Evolutionary conservation across 495 filamentous ascomycete genomes (phyloP), one percentile per base, ranked within the genome.

Genomic region (Pseudomonodictys pantanalensis): DNA sequence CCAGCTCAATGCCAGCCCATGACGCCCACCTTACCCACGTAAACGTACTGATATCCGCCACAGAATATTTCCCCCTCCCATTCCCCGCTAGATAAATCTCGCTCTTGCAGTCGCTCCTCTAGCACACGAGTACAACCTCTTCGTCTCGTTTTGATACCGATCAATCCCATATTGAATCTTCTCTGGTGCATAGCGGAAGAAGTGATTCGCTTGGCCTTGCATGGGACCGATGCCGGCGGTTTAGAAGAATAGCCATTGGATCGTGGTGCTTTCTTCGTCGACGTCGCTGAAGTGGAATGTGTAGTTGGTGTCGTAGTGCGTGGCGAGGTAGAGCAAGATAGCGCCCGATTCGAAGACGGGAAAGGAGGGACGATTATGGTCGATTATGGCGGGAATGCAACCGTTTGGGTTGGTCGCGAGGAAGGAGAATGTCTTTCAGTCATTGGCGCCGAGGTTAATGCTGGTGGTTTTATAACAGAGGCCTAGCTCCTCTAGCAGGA

Each of bases 201-300:
- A 96, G 69, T 96, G 91, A 74, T 95, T 92, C 8, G 90, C 83
- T 68, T 95, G 87, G 10, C 87, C 89, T 70, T 95, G 90, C 90
- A 93, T 93, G 12, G 91, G 91, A 3, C 91, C 91, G 3, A 95
- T 75, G 23, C 90, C 90, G 2, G 87, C 86, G 68, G 87, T 73
- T 60, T 62, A 53, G 64, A 69, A 72, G 56, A 81, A 87, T 67
- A 88, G 71, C 89, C 90, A 96, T 71, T 78, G 87, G 69, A 81
- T 85, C 60, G 83, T 76, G 72, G 92, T 86, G 69, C 80, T 80
- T 67, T 95, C 89, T 26, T 82, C 77, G n/a, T 82, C 78, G 11
- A 85, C 89, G 7, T 73, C 71, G 1, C 89, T 88, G 71, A 88
- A 95, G 15, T 83, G 87, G 62, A 96, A 81, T 73, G 90, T 91